Evolutionary conservation across 148 eudicot species (phyloP).

Genomic region (Rhododendron griersonianum): DNA sequence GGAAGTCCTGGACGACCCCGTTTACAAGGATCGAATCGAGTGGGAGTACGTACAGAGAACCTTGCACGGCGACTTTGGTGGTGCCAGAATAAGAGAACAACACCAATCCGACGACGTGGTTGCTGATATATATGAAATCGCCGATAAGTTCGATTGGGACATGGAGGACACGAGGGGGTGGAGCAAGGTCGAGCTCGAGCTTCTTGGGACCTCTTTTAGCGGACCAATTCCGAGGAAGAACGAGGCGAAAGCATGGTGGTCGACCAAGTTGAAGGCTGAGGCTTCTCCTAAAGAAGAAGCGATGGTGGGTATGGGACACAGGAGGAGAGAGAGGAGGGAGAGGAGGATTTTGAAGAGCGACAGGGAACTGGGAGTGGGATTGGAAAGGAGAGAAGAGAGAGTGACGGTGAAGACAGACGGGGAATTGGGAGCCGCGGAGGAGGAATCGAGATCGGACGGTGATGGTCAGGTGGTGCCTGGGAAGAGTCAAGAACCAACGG

Average conservation of each 20-base stretch:
- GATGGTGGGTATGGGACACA: not conserved
- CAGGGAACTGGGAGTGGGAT: not conserved
- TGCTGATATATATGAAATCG: slow-evolving; percentile 48
- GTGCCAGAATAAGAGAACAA: not conserved
- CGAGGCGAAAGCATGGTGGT: not conserved
- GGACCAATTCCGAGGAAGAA: slow-evolving; percentile 55
- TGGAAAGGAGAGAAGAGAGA: not conserved
- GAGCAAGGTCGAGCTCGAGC: slow-evolving; percentile 52
- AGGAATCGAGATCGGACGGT: not conserved
- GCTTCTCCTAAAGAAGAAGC: not conserved
- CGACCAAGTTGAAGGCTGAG: not conserved
- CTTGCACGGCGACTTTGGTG: slow-evolving; percentile 36
- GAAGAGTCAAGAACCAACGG: not conserved
- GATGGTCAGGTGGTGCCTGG: not conserved
- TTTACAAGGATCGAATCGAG: slow-evolving; percentile 74
- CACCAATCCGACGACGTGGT: slow-evolving; percentile 17
- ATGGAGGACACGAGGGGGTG: slow-evolving; percentile 64
- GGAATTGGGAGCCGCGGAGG: not conserved
- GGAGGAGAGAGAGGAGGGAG: slow-evolving; percentile 22
- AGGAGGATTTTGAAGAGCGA: slow-evolving; percentile 23
- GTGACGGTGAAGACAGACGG: slow-evolving; percentile 24
- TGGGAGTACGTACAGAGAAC: slow-evolving; percentile 71
- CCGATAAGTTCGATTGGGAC: slow-evolving; percentile 83
- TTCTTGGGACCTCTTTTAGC: slow-evolving; percentile 74
- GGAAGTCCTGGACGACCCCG: slow-evolving; percentile 63